Evolutionary conservation across 139 green algal species (phyloP), one percentile per base, ranked within the genome.

Genomic region (Micromonas commoda): DNA sequence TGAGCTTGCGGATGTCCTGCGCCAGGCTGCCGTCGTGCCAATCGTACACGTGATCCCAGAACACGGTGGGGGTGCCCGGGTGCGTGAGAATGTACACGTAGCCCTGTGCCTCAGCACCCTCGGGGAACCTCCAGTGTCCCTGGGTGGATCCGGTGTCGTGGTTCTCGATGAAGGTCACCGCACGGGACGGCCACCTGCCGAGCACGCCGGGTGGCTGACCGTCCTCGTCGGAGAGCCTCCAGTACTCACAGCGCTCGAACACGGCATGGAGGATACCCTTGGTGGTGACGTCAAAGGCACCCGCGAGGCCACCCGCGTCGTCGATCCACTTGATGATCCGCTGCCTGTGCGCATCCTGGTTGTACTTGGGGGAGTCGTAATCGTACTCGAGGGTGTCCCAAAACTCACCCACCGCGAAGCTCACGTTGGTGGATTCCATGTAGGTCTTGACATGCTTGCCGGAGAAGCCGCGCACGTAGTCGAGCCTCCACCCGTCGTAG

Each of bases 1-100:
- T 76, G 26, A 90, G 80, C 45, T 85, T 57, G 24, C 73, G 34
- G 20, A 88, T 83, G 1, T 69, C 28, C 32, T 82, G 57, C 21
- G 80, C 60, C 51, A 86, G 33, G 67, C 75, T 69, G 2, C 66
- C 33, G 37, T 39, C 65, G 28, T 57, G 19, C 6, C 77, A 82
- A n/a, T 86, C 77, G 71, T 89, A 90, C 32, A 90, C 78, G 78
- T 90, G 86, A 66, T 89, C 85, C 53, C 77, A 89, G 69, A 90
- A 90, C 34, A 90, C 77, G 3, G 80, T 78, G 3, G 86, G 86
- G 63, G 66, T 79, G 3, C 84, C 84, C 64, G 85, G 85, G 73
- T 89, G 85, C 45, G 85, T 89, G 33, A 89, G 77, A 45, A 89
- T 85, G 80, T 89, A 89, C 23, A 64, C 73, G 78, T 89, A 89